Evolutionary conservation across 305 asterid species (phyloP).

Genomic region (Lippia alba): DNA sequence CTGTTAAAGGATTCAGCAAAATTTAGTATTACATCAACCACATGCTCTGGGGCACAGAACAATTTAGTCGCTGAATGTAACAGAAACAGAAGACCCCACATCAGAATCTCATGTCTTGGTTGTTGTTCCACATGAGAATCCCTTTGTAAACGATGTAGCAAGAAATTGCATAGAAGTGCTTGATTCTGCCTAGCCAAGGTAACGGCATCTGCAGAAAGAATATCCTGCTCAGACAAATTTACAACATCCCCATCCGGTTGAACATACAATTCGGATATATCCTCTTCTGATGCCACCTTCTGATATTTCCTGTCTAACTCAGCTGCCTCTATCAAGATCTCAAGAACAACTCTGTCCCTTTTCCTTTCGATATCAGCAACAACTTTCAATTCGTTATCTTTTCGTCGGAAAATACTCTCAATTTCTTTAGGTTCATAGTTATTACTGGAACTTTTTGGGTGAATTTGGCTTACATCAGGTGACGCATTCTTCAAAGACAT

Average conservation of each 20-base stretch:
- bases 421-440: slow-evolving; percentile 56
- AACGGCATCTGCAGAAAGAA: slow-evolving; percentile 80
- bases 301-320: slow-evolving; percentile 70
- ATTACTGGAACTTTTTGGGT: slow-evolving; percentile 41
- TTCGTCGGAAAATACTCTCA: slow-evolving; percentile 47
- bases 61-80: slow-evolving; percentile 91
- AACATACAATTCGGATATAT: slow-evolving; percentile 41
- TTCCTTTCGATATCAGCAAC: slow-evolving; percentile 84
- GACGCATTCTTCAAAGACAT: slow-evolving; percentile 55
- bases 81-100: slow-evolving; percentile 90
- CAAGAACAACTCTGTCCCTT: slow-evolving; percentile 93
- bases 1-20: slow-evolving; percentile 71
- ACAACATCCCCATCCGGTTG: slow-evolving; percentile 64
- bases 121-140: slow-evolving; percentile 59
- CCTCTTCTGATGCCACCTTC: slow-evolving; percentile 46
- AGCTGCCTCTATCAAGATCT: slow-evolving; percentile 92
- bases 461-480: slow-evolving; percentile 44
- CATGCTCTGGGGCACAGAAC: slow-evolving; percentile 69
- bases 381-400: slow-evolving; percentile 63
- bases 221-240: slow-evolving; percentile 60
- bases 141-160: slow-evolving; percentile 66
- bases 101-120: slow-evolving; percentile 81
- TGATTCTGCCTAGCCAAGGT: slow-evolving; percentile 93
- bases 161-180: slow-evolving; percentile 71
- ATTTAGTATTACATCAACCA: slow-evolving; percentile 81